Evolutionary conservation across 352 stramenopile species (phyloP), one percentile per base, ranked within the genome.

Genomic region (Phytophthora pinifolia): DNA sequence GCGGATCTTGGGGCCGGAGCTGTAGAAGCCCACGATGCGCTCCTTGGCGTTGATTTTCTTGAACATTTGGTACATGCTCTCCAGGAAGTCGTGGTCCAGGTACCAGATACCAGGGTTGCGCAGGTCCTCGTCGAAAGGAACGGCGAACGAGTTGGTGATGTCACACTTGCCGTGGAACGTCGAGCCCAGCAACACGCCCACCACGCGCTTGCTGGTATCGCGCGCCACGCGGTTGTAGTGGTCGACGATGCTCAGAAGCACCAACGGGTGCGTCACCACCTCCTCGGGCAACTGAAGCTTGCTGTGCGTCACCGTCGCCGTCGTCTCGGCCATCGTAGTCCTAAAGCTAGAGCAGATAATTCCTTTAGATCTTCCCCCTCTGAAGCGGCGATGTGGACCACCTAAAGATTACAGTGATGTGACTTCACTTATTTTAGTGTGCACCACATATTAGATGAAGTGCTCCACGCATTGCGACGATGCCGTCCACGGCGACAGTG

Each of bases 161-260:
- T 98, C 91, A 64, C 92, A 96, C 51, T 92, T 94, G 66, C 96
- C 96, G 59, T 98, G 96, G 64, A 89, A 94, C 8, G 90, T 96
- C 30, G 85, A 96, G 22, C 97, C 97, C 36, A 99, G 86, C 46
- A 99, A 74, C 22, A 99, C 96, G 46, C 97, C 97, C 6, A 99
- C 96, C n/a, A 98, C 97, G 43, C 97, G 89, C 76, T 99, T 99
- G 64, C 92, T 96, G 33, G 97, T 99, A 67, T 99, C 97, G 46
- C 96, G 96, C 6, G 96, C 97, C 33, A 99, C 96, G 59, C 97
- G 92, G 70, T 99, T 99, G 83, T 99, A 99, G 74, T 99, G 97
- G 81, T 99, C 97, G 42, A 98, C 96, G 44, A 98, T 98, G 60
- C 89, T 98, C 44, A 99, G 81, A 18, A 99, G 82, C 46, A 99